Conservation (phyloP, 2,329 filamentous ascomycete genomes). For the Aspergillus terreus region DNA sequence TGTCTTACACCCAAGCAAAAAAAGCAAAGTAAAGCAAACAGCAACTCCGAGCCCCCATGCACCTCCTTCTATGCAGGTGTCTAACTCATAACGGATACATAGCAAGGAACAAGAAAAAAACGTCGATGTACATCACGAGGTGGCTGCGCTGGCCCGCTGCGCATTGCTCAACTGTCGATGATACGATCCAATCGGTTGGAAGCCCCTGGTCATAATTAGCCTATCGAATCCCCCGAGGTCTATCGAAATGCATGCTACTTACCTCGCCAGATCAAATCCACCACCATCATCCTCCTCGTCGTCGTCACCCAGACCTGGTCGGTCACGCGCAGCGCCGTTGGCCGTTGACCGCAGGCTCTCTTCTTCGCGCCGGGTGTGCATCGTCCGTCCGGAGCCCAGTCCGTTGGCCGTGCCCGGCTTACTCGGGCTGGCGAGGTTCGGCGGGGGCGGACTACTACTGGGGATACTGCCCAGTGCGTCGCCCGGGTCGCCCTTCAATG, state of each 20-base stretch:
- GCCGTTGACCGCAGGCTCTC: slow-evolving; percentile 16
- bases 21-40: not conserved
- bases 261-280: slow-evolving; percentile 48
- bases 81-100: not conserved
- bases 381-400: slow-evolving; percentile 24
- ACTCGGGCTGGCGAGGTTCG: slow-evolving; percentile 43
- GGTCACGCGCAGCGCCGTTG: slow-evolving; percentile 13
- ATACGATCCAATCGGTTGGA: slow-evolving; percentile 47
- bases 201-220: slow-evolving; percentile 32
- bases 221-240: not conserved
- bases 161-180: slow-evolving; percentile 42
- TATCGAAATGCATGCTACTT: slow-evolving; percentile 12
- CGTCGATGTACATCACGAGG: slow-evolving; percentile 7
- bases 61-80: slow-evolving; percentile 1
- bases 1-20: not conserved
- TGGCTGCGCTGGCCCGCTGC: slow-evolving; percentile 33
- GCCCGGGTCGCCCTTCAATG: slow-evolving; percentile 42
- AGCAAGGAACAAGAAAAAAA: not conserved
- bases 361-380: slow-evolving; percentile 31
- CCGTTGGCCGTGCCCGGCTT: slow-evolving; percentile 37
- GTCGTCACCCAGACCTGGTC: slow-evolving; percentile 25
- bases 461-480: slow-evolving; percentile 37
- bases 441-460: slow-evolving; percentile 47
- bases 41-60: not conserved
- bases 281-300: slow-evolving; percentile 38